Evolutionary conservation across 1,284 basidiomycete genomes (phyloP).

Genomic region (Puccinia novopanici): DNA sequence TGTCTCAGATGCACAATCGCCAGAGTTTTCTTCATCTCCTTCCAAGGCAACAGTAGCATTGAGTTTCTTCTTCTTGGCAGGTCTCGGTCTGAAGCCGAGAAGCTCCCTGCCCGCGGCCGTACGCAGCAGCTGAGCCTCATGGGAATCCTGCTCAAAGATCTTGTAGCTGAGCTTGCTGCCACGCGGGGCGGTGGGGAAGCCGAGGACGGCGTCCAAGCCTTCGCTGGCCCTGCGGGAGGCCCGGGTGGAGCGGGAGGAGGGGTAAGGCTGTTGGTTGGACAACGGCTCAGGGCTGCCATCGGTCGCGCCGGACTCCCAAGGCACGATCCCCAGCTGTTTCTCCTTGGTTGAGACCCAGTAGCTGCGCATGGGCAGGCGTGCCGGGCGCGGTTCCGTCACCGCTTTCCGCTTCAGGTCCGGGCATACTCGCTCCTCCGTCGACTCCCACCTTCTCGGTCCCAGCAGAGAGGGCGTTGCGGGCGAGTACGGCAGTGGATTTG

Average conservation of each 20-base stretch:
- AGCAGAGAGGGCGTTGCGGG: constrained; percentile 30
- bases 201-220: constrained; percentile 14
- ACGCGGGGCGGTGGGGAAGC: constrained; percentile 24
- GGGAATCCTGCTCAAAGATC: constrained; percentile 15
- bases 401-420: background rate
- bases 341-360: constrained; percentile 48
- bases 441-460: constrained; percentile 23
- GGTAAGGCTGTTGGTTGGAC: background rate
- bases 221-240: constrained; percentile 29
- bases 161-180: constrained; percentile 37
- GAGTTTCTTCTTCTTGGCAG: constrained; percentile 18
- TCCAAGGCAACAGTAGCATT: background rate
- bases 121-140: constrained; percentile 19
- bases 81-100: constrained; percentile 35
- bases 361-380: background rate
- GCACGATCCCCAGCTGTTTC: constrained; percentile 35
- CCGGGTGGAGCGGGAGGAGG: background rate
- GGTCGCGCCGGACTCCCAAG: constrained; percentile 2
- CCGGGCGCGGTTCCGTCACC: background rate
- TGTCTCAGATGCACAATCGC: too few relatives aligned
- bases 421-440: background rate
- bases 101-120: constrained; percentile 41
- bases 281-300: background rate
- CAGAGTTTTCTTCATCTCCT: background rate
- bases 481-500: constrained; percentile 14